A percentile compares a stretch with the other conserved stretches of the same genome.
Conservation (phyloP, 306 rosid species). For the Nissolia schottii region DNA sequence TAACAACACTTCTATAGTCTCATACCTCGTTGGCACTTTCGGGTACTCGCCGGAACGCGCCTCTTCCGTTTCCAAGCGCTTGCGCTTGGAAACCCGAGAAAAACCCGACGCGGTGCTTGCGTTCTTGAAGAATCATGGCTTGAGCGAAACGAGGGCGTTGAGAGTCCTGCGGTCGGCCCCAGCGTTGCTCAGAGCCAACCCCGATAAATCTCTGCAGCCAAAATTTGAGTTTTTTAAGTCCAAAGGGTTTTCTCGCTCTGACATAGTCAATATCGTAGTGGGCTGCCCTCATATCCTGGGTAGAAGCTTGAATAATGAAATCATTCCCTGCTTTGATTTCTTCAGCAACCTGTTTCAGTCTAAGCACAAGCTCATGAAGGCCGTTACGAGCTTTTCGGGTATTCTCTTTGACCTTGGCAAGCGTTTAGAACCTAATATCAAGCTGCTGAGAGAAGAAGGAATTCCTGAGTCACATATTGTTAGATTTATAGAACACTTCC, state of each 20-base stretch:
- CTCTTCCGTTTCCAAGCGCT: neutral
- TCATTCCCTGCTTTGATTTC: neutral
- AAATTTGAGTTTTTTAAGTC: neutral
- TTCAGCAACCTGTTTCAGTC: neutral
- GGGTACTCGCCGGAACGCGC: neutral
- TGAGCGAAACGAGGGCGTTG: neutral
- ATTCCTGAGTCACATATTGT: neutral
- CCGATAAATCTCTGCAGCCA: neutral
- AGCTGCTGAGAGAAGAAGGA: neutral
- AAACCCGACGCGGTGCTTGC: neutral
- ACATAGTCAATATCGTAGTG: neutral
- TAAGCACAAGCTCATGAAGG: neutral
- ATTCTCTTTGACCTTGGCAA: neutral
- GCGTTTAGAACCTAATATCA: neutral
- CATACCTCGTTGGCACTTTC: conserved; percentile 2
- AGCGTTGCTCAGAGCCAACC: neutral
- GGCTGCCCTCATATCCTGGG: neutral
- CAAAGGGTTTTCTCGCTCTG: neutral
- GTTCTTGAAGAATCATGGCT: neutral
- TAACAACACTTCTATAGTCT: neutral
- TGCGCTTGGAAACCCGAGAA: neutral
- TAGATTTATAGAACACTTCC: neutral
- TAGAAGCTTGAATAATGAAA: neutral
- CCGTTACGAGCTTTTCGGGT: neutral
- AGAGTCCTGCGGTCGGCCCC: neutral